Conservation (phyloP, 164 flowering plant species). For the Euptelea pleiosperma region DNA sequence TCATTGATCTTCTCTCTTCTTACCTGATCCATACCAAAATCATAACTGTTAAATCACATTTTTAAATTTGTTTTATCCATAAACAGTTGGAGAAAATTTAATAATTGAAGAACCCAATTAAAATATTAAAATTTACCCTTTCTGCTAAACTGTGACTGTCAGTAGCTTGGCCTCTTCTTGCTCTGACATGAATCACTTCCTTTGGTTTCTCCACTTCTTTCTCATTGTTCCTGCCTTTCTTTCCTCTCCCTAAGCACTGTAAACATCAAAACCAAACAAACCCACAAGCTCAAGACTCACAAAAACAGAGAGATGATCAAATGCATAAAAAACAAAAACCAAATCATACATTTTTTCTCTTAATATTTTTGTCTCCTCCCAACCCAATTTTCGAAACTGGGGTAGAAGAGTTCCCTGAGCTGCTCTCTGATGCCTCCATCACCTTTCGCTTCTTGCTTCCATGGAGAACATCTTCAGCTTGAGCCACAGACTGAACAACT, state of each 20-base stretch:
- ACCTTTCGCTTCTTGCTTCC: constrained; percentile 26
- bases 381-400: constrained; percentile 15
- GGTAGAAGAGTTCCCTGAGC: constrained; percentile 27
- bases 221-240: constrained; percentile 32
- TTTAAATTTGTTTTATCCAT: too few relatives aligned
- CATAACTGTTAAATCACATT: too few relatives aligned
- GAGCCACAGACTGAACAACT: constrained; percentile 12
- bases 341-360: constrained; percentile 24
- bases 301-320: not conserved
- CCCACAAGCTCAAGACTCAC: not conserved
- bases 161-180: constrained; percentile 89
- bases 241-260: constrained; percentile 37
- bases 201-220: constrained; percentile 36
- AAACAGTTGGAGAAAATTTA: too few relatives aligned
- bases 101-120: not conserved
- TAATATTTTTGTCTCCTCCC: constrained; percentile 8
- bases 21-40: constrained; percentile 41
- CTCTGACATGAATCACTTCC: constrained; percentile 78
- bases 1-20: constrained; percentile 87
- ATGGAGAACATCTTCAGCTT: constrained; percentile 9
- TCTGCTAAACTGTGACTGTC: constrained; percentile 88
- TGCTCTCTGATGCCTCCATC: constrained; percentile 19
- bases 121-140: constrained; percentile 40
- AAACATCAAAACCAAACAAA: not conserved
- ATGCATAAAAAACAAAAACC: too few relatives aligned